phyloP scores from a whole-genome alignment of 352 stramenopile species.

The Pythium folliculosum region DNA sequence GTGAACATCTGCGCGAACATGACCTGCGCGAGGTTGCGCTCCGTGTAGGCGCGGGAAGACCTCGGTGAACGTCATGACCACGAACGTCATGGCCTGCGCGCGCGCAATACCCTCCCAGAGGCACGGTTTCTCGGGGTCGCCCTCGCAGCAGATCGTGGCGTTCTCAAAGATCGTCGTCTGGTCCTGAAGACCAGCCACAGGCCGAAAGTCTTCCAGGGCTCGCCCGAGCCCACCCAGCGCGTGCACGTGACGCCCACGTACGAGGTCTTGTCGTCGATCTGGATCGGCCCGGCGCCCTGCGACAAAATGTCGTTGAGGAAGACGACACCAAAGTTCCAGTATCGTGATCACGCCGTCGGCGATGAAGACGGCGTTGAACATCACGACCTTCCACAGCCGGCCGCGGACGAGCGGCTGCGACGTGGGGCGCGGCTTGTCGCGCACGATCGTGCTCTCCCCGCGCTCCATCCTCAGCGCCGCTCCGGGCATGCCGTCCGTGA shows the following conservation, averaged over 20 bases:
- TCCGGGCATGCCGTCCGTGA: constrained; percentile 93
- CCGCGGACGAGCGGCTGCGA: constrained; percentile 55
- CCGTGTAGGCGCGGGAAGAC: constrained; percentile 52
- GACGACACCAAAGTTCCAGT: constrained; percentile 41
- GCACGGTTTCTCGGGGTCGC: constrained; percentile 37
- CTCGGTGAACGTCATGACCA: constrained; percentile 55
- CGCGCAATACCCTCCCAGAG: constrained; percentile 41
- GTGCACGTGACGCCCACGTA: constrained; percentile 32
- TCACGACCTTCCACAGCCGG: constrained; percentile 60
- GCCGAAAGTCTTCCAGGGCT: constrained; percentile 32
- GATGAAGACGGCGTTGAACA: constrained; percentile 56
- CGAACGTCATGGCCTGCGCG: constrained; percentile 46
- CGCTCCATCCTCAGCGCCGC: constrained; percentile 74
- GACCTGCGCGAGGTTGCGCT: constrained; percentile 46
- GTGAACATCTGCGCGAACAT: constrained; percentile 40
- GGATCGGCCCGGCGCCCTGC: constrained; percentile 22
- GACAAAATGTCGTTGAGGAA: constrained; percentile 35
- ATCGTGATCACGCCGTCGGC: constrained; percentile 47
- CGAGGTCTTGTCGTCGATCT: too few species aligned
- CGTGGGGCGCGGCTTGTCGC: constrained; percentile 56
- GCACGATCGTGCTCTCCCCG: constrained; percentile 65
- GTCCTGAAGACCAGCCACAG: constrained; percentile 20
- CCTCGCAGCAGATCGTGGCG: constrained; percentile 26
- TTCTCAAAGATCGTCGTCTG: constrained; percentile 15
- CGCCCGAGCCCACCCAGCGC: constrained; percentile 28